Evolutionary conservation across 768 basidiomycete species (phyloP).

Genomic region (Termitomyces titanicus): DNA sequence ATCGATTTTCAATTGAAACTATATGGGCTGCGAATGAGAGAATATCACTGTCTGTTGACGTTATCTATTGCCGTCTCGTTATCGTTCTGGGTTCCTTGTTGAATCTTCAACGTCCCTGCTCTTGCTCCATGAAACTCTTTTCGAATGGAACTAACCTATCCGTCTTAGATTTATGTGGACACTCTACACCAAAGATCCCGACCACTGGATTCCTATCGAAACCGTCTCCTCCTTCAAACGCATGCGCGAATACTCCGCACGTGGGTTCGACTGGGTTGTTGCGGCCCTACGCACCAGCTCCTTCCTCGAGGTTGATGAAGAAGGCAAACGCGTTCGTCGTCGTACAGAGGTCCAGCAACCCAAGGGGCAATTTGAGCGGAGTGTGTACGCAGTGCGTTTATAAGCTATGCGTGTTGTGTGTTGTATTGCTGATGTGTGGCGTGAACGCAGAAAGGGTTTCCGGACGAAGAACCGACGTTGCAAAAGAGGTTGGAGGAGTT

Average conservation of each 20-base stretch:
- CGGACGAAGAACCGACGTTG: slow-evolving; percentile 55
- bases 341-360: slow-evolving; percentile 73
- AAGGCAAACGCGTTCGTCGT: slow-evolving; percentile 70
- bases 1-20: too few relatives aligned
- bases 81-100: not conserved
- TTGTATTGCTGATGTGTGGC: not conserved
- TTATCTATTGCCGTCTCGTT: not conserved
- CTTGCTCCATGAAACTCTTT: not conserved
- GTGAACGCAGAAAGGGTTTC: slow-evolving; percentile 80
- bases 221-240: slow-evolving; percentile 93
- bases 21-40: too few relatives aligned
- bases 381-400: slow-evolving; percentile 80
- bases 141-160: not conserved
- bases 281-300: slow-evolving; percentile 54
- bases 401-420: not conserved
- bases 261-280: slow-evolving; percentile 67
- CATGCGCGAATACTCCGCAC: slow-evolving; percentile 69
- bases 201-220: slow-evolving; percentile 88
- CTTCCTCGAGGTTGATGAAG: slow-evolving; percentile 72
- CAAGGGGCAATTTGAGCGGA: slow-evolving; percentile 76
- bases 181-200: slow-evolving; percentile 70
- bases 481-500: slow-evolving; percentile 77
- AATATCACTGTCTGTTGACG: not conserved
- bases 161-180: slow-evolving; percentile 88
- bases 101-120: not conserved